Base-by-base conservation (phyloP, 768 basidiomycete genomes). In the Podaxis sp. region DNA sequence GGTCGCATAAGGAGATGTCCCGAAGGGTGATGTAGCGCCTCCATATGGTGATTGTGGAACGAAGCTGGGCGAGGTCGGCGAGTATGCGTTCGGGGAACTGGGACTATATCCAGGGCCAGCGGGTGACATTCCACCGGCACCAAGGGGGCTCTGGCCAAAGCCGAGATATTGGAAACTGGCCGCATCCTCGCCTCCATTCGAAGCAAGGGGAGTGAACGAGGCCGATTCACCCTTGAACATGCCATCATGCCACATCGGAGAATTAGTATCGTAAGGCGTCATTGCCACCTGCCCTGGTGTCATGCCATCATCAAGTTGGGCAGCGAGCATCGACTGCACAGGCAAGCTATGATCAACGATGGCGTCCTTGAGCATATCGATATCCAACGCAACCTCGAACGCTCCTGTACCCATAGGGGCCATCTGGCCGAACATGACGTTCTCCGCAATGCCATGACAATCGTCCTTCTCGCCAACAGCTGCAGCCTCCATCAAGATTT, bases 381-480 rank as follows among this genome's bases (percentile, higher is more conserved):
- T 92, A 72, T 99, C 97, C 52, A 99, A 82, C 0, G 93, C 89
- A 53, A 99, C 91, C 52, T 98, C 96, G 69, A 96, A 98, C 6
- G 93, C 84, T 13, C 97, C 97, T 0, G 97, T 98, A 55, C 97
- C 97, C 95, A 99, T 98, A 0, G 95, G 95, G n/a, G 96, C 95
- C 85, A 98, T 91, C 76, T 98, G 97, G 16, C 97, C 97, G 67
- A 99, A 93, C 82, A 99, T 87, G 44, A 99, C 94, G 68, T 98
- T 98, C 80, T 98, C 96, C n/a, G 97, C 97, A 35, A 99, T 87
- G 47, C 96, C 97, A 57, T 93, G 93, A 71, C 97, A 99, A 66
- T 98, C 96, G 65, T 99, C 97, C 73, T 94, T 93, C 78, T 98
- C 96, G 57, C 97, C 97, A 23, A 95, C 91, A 0, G 96, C 95